These are phyloP conservation scores for Solanum sparsipilum DNA, from an alignment of 257 asterid species.

Conservation along the genomic window DNA sequence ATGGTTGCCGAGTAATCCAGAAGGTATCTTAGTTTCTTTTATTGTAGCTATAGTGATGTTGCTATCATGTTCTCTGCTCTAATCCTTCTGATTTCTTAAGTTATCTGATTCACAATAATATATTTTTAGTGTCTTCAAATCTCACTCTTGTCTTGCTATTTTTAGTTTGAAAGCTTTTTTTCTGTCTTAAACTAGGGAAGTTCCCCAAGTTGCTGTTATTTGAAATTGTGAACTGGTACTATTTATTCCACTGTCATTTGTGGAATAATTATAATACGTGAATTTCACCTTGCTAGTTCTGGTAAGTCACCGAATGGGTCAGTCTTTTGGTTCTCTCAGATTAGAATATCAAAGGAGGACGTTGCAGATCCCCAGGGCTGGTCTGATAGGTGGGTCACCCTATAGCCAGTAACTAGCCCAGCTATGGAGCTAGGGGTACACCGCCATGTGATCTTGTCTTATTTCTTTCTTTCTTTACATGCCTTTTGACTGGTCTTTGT, in stretches of 20 bases:
- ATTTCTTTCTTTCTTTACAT: not conserved
- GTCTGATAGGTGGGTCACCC: not conserved
- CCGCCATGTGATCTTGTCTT: not conserved
- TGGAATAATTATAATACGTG: not conserved
- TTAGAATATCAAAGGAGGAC: not conserved
- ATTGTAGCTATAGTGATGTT: not conserved
- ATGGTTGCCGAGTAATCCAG: constrained; percentile 85
- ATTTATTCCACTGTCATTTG: not conserved
- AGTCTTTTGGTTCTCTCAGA: not conserved
- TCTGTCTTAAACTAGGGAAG: not conserved
- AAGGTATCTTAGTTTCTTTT: constrained; percentile 36
- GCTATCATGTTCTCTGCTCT: not conserved
- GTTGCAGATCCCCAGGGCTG: not conserved
- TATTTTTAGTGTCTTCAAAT: not conserved
- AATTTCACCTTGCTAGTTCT: not conserved
- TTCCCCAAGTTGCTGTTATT: not conserved
- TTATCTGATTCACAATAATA: not conserved
- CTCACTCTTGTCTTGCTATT: not conserved
- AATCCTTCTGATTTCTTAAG: not conserved
- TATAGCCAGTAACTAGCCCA: not conserved
- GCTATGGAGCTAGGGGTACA: not conserved
- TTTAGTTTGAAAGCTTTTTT: not conserved
- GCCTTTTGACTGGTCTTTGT: not conserved
- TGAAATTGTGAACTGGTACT: not conserved
- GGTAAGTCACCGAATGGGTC: not conserved